Percentiles rank a stretch among this genome's conserved stretches.
Evolutionary conservation across 2,329 filamentous ascomycete genomes (phyloP).

Genomic region (Lasiodiplodia hormozganensis): DNA sequence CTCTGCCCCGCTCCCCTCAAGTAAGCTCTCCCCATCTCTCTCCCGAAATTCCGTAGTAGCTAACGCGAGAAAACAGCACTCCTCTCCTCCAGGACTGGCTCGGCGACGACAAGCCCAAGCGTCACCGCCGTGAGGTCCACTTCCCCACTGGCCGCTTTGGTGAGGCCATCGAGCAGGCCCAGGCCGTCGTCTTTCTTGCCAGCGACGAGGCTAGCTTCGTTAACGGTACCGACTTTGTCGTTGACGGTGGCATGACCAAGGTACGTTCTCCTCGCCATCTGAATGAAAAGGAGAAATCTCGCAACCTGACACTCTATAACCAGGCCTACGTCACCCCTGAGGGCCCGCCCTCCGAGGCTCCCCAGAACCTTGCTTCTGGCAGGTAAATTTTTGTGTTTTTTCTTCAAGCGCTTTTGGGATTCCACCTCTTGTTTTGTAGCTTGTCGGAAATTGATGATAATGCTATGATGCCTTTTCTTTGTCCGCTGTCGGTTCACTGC

Average conservation of each 20-base stretch:
- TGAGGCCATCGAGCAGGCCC: constrained; percentile 91
- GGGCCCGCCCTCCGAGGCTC: constrained; percentile 61
- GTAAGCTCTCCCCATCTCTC: constrained; percentile 46
- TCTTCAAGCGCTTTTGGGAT: not conserved
- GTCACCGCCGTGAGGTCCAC: constrained; percentile 82
- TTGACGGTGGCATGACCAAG: constrained; percentile 95
- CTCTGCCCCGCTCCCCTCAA: constrained; percentile 91
- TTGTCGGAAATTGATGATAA: not conserved
- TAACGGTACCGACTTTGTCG: constrained; percentile 89
- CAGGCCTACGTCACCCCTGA: constrained; percentile 71
- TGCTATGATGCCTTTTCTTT: not conserved
- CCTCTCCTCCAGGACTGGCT: constrained; percentile 93
- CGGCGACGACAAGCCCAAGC: constrained; percentile 83
- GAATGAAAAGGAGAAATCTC: not conserved
- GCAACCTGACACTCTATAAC: constrained; percentile 46
- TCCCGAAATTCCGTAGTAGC: not conserved
- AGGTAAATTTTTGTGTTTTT: constrained; percentile 8
- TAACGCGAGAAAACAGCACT: constrained; percentile 59
- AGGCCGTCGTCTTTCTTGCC: constrained; percentile 85
- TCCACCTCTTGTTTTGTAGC: not conserved
- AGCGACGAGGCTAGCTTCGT: constrained; percentile 90
- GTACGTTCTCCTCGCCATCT: constrained; percentile 39
- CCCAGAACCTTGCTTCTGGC: constrained; percentile 54
- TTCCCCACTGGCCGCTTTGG: constrained; percentile 89
- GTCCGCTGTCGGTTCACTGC: not conserved